A percentile compares a stretch with the other conserved stretches of the same genome.
phyloP scores from a whole-genome alignment of 139 green algal genomes.

The Tetratostichococcus sp. region DNA sequence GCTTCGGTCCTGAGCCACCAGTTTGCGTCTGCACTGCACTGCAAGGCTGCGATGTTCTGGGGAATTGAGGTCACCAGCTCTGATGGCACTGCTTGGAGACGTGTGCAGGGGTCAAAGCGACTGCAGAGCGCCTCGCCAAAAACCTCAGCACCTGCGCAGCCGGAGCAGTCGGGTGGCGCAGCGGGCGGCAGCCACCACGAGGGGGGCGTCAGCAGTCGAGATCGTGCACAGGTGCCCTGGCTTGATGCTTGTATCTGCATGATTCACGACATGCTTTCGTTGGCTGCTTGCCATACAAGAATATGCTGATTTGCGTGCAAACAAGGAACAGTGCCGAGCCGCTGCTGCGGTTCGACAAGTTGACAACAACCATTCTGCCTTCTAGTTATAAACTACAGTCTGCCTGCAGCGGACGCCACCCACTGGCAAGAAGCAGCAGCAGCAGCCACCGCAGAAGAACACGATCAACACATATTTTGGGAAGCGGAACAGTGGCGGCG shows the following conservation, averaged over 20 bases:
- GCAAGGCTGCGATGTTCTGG: too few species aligned
- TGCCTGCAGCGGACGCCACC: not conserved
- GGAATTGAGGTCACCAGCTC: too few species aligned
- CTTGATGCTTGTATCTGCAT: too few species aligned
- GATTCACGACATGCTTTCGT: too few species aligned
- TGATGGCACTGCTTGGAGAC: not conserved
- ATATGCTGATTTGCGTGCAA: too few species aligned
- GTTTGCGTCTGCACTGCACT: too few species aligned
- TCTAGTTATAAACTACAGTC: too few species aligned
- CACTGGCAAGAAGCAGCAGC: conserved; percentile 2
- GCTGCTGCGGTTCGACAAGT: too few species aligned
- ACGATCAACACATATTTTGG: conserved; percentile 18
- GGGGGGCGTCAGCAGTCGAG: not conserved
- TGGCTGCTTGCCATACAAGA: too few species aligned
- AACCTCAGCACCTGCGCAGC: not conserved
- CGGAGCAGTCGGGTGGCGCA: not conserved
- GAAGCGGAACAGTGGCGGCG: not conserved
- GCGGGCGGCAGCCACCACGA: not conserved
- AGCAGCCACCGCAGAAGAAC: not conserved
- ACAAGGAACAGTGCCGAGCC: too few species aligned
- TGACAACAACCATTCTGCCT: too few species aligned
- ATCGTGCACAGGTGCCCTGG: not conserved
- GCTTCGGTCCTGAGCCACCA: too few species aligned
- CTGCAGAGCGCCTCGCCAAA: not conserved
- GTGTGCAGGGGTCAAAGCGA: not conserved